A percentile compares a stretch with the other conserved stretches of the same genome.
These are phyloP conservation scores for Macrophomina phaseolina DNA, from an alignment of 2,329 filamentous ascomycete species.

Conservation along the genomic window DNA sequence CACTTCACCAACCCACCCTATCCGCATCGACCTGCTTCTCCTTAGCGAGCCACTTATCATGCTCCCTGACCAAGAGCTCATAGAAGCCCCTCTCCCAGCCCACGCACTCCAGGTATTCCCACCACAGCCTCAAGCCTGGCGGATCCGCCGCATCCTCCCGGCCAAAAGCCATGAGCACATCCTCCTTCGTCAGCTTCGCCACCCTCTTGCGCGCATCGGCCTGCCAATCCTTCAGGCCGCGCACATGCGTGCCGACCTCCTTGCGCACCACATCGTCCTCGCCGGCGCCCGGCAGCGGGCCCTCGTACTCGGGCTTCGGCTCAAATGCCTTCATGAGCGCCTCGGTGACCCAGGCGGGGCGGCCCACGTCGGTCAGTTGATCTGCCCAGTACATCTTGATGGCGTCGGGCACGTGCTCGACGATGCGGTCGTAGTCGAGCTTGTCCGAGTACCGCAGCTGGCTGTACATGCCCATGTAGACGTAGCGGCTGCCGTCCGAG, in stretches of 20 bases:
- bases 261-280: conserved; percentile 34
- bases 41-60: conserved; percentile 3
- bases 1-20: not conserved
- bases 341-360: conserved; percentile 51
- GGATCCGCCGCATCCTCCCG: conserved; percentile 47
- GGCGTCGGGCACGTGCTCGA: conserved; percentile 42
- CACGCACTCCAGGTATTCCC: conserved; percentile 55
- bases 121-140: conserved; percentile 52
- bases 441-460: conserved; percentile 53
- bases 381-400: conserved; percentile 50
- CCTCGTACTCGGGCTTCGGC: conserved; percentile 48
- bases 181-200: conserved; percentile 42
- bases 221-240: conserved; percentile 48
- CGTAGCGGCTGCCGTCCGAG: conserved; percentile 35
- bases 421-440: conserved; percentile 50
- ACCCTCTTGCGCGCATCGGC: conserved; percentile 45
- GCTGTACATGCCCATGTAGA: conserved; percentile 54
- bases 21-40: not conserved
- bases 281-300: conserved; percentile 37
- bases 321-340: conserved; percentile 50
- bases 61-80: conserved; percentile 41
- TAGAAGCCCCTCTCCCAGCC: conserved; percentile 51
- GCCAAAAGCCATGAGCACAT: conserved; percentile 48
- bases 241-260: conserved; percentile 43
- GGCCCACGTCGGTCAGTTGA: conserved; percentile 40